Evolutionary conservation across 441 rosid species (phyloP).

Genomic region (Kokia cookei): DNA sequence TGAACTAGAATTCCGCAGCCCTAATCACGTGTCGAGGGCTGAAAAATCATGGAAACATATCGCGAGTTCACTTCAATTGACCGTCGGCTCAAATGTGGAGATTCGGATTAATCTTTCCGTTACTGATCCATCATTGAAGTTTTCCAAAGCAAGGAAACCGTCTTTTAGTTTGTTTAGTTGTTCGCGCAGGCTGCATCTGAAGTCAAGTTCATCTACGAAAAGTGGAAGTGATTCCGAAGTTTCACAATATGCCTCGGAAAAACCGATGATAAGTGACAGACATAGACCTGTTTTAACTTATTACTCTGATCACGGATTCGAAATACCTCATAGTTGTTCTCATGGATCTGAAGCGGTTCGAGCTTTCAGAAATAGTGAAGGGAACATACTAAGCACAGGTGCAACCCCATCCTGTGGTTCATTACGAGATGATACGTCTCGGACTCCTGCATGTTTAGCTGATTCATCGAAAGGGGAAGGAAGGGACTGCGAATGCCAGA

Average conservation of each 20-base stretch:
- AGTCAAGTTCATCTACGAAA: constrained; percentile 32
- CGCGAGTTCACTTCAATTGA: constrained; percentile 73
- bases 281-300: constrained; percentile 22
- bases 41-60: constrained; percentile 92
- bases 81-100: constrained; percentile 84
- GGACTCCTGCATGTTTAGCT: constrained; percentile 15
- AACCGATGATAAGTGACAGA: constrained; percentile 27
- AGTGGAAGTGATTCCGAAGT: constrained; percentile 35
- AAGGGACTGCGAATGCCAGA: constrained; percentile 8
- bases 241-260: constrained; percentile 39
- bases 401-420: constrained; percentile 38
- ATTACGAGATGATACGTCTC: constrained; percentile 21
- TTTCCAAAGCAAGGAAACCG: constrained; percentile 43
- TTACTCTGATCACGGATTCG: constrained; percentile 30
- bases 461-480: constrained; percentile 26
- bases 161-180: constrained; percentile 69
- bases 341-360: constrained; percentile 30
- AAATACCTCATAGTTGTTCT: constrained; percentile 21
- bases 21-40: constrained; percentile 61
- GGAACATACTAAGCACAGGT: constrained; percentile 58
- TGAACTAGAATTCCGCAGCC: constrained; percentile 62
- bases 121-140: constrained; percentile 40
- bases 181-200: constrained; percentile 56
- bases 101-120: constrained; percentile 62
- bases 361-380: constrained; percentile 66